Percentiles rank a stretch among this genome's conserved stretches.
phyloP scores from a whole-genome alignment of 495 filamentous ascomycete genomes.

The Friedmanniomyces simplex region DNA sequence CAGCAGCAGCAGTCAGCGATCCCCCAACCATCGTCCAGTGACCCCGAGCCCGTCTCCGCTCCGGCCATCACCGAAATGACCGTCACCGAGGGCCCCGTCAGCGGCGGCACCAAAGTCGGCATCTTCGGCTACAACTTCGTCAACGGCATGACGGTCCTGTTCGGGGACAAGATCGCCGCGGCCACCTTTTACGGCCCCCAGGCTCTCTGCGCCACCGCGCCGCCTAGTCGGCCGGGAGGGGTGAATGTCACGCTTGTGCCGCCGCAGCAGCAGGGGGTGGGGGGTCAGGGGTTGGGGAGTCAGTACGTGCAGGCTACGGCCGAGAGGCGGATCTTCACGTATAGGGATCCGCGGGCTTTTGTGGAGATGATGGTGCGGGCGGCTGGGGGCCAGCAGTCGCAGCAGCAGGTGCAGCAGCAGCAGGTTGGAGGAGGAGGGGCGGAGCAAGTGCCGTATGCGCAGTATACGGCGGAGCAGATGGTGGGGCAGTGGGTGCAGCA shows the following conservation, averaged over 20 bases:
- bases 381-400: slow-evolving; percentile 4
- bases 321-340: slow-evolving; percentile 48
- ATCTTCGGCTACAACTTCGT: slow-evolving; percentile 70
- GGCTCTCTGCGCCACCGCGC: slow-evolving; percentile 73
- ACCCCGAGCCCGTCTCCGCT: slow-evolving; percentile 29
- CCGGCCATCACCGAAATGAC: slow-evolving; percentile 68
- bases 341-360: slow-evolving; percentile 28
- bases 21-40: neutral
- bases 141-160: slow-evolving; percentile 73
- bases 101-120: slow-evolving; percentile 77
- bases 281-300: neutral
- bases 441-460: neutral
- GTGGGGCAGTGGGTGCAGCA: slow-evolving; percentile 1
- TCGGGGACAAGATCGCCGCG: slow-evolving; percentile 66
- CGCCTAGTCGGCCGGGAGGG: slow-evolving; percentile 59
- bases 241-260: slow-evolving; percentile 59
- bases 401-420: neutral
- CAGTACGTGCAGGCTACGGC: neutral
- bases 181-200: slow-evolving; percentile 76
- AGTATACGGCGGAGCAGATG: neutral
- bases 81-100: slow-evolving; percentile 67
- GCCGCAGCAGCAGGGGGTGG: neutral
- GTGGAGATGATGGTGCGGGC: slow-evolving; percentile 15
- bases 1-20: slow-evolving; percentile 21
- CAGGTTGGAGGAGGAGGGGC: neutral